Conservation (phyloP, 2,329 filamentous ascomycete genomes). For the Fonsecaea monophora region DNA sequence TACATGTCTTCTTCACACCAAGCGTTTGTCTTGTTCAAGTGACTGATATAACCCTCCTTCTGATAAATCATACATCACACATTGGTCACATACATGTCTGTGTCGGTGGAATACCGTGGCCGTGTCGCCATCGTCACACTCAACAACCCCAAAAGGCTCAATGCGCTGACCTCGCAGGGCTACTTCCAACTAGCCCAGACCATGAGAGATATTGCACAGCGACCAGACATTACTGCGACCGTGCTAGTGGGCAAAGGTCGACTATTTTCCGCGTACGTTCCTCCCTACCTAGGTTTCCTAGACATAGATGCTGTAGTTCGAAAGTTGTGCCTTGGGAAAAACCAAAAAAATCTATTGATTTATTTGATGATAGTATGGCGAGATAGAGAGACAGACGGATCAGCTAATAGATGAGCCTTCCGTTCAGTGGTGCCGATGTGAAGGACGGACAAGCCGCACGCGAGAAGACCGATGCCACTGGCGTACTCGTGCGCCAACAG, state of each 20-base stretch:
- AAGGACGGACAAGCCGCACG: conserved; percentile 48
- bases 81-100: no score
- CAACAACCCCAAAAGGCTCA: conserved; percentile 83
- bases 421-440: conserved; percentile 7
- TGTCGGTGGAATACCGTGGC: conserved; percentile 50
- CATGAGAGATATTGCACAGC: conserved; percentile 76
- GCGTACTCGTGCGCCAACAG: no score
- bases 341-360: no score
- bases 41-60: no score
- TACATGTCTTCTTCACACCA: no score
- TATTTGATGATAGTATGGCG: no score
- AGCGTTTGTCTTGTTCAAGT: no score
- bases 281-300: no score
- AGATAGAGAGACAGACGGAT: background rate
- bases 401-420: background rate
- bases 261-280: conserved; percentile 80
- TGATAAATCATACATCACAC: no score
- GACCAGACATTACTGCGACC: conserved; percentile 82
- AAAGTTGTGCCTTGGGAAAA: background rate
- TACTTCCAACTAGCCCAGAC: conserved; percentile 78
- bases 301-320: no score
- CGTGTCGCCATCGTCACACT: conserved; percentile 83
- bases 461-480: no score
- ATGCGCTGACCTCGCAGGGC: conserved; percentile 72
- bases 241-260: conserved; percentile 79